phyloP scores from a whole-genome alignment of 2,329 filamentous ascomycete species.

The Colletotrichum viniferum region DNA sequence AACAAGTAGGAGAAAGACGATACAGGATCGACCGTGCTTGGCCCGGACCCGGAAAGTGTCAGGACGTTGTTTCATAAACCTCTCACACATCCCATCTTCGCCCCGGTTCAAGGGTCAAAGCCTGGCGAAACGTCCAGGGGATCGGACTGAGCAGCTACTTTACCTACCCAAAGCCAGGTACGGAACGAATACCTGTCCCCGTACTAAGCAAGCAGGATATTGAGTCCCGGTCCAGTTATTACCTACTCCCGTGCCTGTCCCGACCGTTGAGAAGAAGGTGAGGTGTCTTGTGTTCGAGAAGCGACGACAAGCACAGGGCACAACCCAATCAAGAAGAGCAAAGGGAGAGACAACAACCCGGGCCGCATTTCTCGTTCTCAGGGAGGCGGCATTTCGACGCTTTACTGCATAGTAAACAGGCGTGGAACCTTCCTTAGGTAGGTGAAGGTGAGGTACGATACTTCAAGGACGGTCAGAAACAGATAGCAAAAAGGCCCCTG shows the following conservation, averaged over 20 bases:
- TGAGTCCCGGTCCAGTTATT: not conserved
- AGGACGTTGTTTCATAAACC: constrained; percentile 24
- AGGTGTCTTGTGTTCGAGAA: not conserved
- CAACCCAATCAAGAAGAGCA: not conserved
- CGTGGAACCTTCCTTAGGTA: not conserved
- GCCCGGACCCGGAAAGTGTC: constrained; percentile 19
- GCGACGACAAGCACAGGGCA: not conserved
- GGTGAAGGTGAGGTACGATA: not conserved
- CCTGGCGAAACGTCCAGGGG: not conserved
- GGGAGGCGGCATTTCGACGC: not conserved
- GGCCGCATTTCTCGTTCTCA: not conserved
- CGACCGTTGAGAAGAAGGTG: not conserved
- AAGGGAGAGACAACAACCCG: not conserved
- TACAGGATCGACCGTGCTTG: constrained; percentile 9
- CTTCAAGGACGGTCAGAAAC: not conserved
- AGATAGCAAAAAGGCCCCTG: not conserved
- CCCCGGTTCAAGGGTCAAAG: not conserved
- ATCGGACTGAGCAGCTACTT: not conserved
- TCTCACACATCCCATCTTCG: constrained; percentile 19
- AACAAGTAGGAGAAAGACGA: not conserved
- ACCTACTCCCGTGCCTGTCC: not conserved
- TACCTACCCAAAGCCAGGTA: not conserved
- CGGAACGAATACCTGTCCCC: not conserved
- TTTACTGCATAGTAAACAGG: not conserved
- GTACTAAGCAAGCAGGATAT: not conserved